Evolutionary conservation across 805 yeast genomes (phyloP).

Genomic region (Blastobotrys terrestris): DNA sequence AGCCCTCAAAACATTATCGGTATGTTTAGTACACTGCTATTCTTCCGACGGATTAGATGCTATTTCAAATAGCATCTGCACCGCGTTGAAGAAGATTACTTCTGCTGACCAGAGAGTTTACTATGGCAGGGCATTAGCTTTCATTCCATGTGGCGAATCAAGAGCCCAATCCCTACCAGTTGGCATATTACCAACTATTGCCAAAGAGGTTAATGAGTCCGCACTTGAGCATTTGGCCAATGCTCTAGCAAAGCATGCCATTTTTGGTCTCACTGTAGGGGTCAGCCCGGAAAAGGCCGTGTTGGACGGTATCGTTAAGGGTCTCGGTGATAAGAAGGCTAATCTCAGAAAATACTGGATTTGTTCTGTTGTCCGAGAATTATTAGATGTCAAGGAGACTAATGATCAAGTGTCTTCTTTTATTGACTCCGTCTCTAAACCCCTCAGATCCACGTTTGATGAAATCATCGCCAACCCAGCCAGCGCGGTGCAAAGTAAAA

Average conservation of each 20-base stretch:
- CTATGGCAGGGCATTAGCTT: conserved; percentile 41
- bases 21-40: conserved; percentile 25
- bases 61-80: conserved; percentile 49
- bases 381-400: conserved; percentile 16
- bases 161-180: conserved; percentile 37
- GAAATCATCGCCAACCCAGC: conserved; percentile 50
- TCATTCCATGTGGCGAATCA: conserved; percentile 27
- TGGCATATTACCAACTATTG: conserved; percentile 44
- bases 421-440: conserved; percentile 22
- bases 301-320: conserved; percentile 40
- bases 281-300: conserved; percentile 24
- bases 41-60: conserved; percentile 27
- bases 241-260: conserved; percentile 44
- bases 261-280: conserved; percentile 25
- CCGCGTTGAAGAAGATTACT: conserved; percentile 52
- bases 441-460: conserved; percentile 30
- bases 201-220: conserved; percentile 72
- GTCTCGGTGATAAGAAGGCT: conserved; percentile 59
- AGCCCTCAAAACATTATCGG: conserved; percentile 36
- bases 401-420: conserved; percentile 14
- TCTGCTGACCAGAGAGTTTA: conserved; percentile 60
- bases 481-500: conserved; percentile 45
- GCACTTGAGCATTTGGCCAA: conserved; percentile 46
- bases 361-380: conserved; percentile 38
- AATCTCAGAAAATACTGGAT: conserved; percentile 66